phyloP scores from a whole-genome alignment of 164 flowering plant genomes.

The Cinnamomum micranthum region DNA sequence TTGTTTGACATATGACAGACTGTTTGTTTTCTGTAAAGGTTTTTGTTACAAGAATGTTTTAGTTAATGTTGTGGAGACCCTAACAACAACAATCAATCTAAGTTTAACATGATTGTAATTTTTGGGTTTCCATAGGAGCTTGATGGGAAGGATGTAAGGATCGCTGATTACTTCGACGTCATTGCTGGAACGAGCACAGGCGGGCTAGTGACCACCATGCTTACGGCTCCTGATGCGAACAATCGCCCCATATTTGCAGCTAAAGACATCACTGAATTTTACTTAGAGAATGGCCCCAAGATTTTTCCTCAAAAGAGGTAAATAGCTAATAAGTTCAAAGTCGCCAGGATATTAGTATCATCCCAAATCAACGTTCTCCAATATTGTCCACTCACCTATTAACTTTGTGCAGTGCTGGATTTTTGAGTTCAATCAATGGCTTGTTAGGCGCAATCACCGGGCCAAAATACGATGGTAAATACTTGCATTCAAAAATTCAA shows the following conservation, averaged over 20 bases:
- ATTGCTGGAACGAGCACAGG: slow-evolving; percentile 32
- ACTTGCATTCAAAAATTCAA: slow-evolving; percentile 1
- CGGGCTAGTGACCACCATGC: slow-evolving; percentile 29
- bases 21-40: too few relatives aligned
- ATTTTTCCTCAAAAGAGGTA: slow-evolving; percentile 34
- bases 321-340: neutral
- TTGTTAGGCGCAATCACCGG: slow-evolving; percentile 5
- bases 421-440: neutral
- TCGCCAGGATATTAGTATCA: neutral
- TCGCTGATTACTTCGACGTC: slow-evolving; percentile 28
- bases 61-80: too few relatives aligned
- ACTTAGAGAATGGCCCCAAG: slow-evolving; percentile 26
- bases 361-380: neutral
- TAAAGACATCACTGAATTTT: slow-evolving; percentile 32
- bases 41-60: too few relatives aligned
- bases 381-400: neutral
- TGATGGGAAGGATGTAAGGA: slow-evolving; percentile 26
- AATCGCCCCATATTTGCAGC: slow-evolving; percentile 42
- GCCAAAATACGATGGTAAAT: slow-evolving; percentile 22
- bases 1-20: too few relatives aligned
- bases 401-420: neutral
- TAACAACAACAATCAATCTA: too few relatives aligned
- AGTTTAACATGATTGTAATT: too few relatives aligned
- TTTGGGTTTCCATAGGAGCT: slow-evolving; percentile 15
- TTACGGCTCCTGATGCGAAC: slow-evolving; percentile 30